Conservation (phyloP, 305 asterid species). For the Solanum hybrid region DNA sequence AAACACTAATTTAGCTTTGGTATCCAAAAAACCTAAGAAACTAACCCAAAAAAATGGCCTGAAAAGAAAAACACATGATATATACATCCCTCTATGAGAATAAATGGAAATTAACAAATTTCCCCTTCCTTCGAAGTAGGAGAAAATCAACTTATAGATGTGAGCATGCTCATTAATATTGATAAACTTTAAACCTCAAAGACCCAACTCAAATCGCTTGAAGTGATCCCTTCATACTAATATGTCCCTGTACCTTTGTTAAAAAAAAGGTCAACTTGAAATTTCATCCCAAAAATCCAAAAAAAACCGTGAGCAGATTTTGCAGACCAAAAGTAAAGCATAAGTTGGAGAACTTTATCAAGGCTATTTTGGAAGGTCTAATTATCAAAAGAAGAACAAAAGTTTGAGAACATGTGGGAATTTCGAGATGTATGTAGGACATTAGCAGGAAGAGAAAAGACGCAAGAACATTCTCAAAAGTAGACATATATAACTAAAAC, state of each 20-base stretch:
- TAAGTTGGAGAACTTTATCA: background rate
- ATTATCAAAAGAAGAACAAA: background rate
- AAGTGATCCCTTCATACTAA: background rate
- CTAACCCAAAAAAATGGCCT: background rate
- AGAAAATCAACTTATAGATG: background rate
- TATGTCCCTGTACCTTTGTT: background rate
- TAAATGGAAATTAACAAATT: background rate
- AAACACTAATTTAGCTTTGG: background rate
- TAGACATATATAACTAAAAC: background rate
- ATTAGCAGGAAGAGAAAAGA: background rate
- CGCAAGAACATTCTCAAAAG: background rate
- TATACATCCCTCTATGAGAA: background rate
- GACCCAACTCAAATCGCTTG: background rate
- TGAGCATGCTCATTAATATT: background rate
- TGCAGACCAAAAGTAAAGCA: background rate
- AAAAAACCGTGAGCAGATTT: background rate
- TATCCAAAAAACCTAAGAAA: background rate
- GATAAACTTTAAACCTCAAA: background rate
- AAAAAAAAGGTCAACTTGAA: background rate
- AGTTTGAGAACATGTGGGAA: background rate
- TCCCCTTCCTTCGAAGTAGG: background rate
- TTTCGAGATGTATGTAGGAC: background rate
- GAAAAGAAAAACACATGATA: background rate
- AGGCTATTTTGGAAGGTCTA: background rate
- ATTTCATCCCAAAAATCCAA: background rate